Evolutionary conservation across 1,139 yeast species (phyloP), one percentile per base, ranked within the genome.

Genomic region (Suhomyces yuchorum): DNA sequence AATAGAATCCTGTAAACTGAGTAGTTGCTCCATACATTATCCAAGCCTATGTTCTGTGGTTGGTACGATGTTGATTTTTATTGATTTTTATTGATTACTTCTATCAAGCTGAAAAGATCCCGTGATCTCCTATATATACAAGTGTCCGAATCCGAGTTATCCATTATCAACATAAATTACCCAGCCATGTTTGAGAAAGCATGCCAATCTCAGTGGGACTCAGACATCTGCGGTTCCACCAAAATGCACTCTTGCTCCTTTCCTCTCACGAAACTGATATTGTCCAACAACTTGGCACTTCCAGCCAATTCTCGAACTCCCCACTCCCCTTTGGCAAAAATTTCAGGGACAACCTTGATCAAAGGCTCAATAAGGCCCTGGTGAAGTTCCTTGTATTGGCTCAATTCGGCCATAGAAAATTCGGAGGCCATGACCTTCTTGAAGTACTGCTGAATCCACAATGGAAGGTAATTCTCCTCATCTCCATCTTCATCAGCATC

Each of bases 241-340:
- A 86, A 70, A 44, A 82, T 78, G 44, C 84, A 76, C 56, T 85
- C 92, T 43, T 79, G 79, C 44, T 81, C 85, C 49, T 77, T 72
- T 8, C 80, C 80, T 57, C 90, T 73, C 1, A 74, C 76, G 68
- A 84, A 86, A 33, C 82, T 77, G 7, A 84, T 63, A 37, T 77
- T 69, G 52, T 84, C 89, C 49, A 82, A 68, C 12, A 85, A 75
- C 37, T 78, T 77, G 26, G 84, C 85, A 34, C 89, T 86, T 22
- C 77, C 64, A 15, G 84, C 78, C 53, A 86, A 71, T 51, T 75
- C 78, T 48, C 80, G 78, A 5, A 85, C 77, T 1, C 82, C 74
- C 90, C 92, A 85, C 32, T 76, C 75, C 5, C 91, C 92, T 40
- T 63, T 66, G 20, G 68, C 71, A 57, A 75, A 85, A 1, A 85